Evolutionary conservation across 2,329 filamentous ascomycete species (phyloP), one percentile per base, ranked within the genome.

Genomic region (Aspergillus hiratsukae): DNA sequence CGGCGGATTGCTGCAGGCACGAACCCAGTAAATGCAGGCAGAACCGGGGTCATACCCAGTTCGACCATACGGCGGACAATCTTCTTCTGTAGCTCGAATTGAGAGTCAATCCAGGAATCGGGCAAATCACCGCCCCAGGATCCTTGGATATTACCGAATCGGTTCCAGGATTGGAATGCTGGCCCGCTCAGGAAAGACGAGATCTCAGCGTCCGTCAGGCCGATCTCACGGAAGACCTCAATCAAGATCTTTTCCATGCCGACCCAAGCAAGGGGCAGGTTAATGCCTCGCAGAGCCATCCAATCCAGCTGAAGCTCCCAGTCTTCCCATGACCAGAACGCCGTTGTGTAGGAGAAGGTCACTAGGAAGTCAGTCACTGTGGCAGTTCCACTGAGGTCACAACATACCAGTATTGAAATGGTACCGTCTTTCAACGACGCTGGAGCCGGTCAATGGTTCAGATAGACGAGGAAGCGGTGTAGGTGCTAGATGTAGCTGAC

Each of bases 291-390:
- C 3, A 82, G 71, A 5, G 80, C 79, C 54, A 81, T 70, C 80
- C 80, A 82, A 63, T 82, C 80, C 4, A 82, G 73, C 58, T 81
- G 70, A 2, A 75, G 66, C 63, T 82, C 79, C 80, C 80, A 82
- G 48, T 82, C 80, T 40, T 77, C 68, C 80, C 79, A 82, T n/a
- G 66, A 68, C 78, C 78, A 82, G 64, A 80, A 82, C 0, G 78
- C 74, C 3, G 74, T 68, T 3, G 78, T 80, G 60, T 82, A 82
- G 1, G 78, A 81, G 62, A 80, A 81, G 0, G 80, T 82, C 1
- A 82, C 80, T 75, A 23, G 0, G 3, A 21, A 1, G 46, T 61
- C 7, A 62, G 40, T 19, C 48, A 17, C 31, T 37, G 31, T 17
- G 31, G 7, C 31, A 37, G 31, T 37, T 37, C 1, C 4, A 37